A percentile compares a stretch with the other conserved stretches of the same genome.
Evolutionary conservation across 345 rosid species (phyloP).

Genomic region (Eucalyptus tenuipes): DNA sequence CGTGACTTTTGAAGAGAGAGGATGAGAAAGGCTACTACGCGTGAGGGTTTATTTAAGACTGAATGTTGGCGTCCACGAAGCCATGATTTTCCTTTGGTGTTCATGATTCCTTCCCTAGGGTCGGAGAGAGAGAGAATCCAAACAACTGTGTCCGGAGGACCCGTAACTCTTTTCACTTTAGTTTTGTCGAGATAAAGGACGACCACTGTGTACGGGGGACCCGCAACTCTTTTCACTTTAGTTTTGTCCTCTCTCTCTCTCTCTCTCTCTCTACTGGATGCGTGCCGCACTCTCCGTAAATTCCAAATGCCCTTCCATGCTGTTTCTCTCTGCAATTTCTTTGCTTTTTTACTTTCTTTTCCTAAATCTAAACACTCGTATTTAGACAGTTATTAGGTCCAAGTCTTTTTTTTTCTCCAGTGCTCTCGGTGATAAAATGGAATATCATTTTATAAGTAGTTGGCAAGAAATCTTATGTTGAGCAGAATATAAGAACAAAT

Average conservation of each 20-base stretch:
- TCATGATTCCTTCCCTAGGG: not conserved
- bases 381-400: not conserved
- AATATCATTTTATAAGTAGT: not conserved
- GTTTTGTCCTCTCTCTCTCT: not conserved
- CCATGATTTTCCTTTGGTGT: not conserved
- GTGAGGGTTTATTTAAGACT: not conserved
- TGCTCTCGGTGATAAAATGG: not conserved
- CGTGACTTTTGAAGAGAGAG: not conserved
- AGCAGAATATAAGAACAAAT: not conserved
- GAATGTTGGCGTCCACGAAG: not conserved
- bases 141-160: not conserved
- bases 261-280: not conserved
- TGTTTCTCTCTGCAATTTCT: not conserved
- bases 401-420: not conserved
- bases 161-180: not conserved
- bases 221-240: not conserved
- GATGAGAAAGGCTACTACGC: not conserved
- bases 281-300: not conserved
- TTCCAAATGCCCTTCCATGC: not conserved
- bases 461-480: not conserved
- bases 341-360: not conserved
- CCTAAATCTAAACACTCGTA: not conserved
- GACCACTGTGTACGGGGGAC: not conserved
- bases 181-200: not conserved
- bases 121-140: not conserved